These are phyloP conservation scores for Neurospora intermedia DNA, from an alignment of 495 filamentous ascomycete species.

Conservation along the genomic window DNA sequence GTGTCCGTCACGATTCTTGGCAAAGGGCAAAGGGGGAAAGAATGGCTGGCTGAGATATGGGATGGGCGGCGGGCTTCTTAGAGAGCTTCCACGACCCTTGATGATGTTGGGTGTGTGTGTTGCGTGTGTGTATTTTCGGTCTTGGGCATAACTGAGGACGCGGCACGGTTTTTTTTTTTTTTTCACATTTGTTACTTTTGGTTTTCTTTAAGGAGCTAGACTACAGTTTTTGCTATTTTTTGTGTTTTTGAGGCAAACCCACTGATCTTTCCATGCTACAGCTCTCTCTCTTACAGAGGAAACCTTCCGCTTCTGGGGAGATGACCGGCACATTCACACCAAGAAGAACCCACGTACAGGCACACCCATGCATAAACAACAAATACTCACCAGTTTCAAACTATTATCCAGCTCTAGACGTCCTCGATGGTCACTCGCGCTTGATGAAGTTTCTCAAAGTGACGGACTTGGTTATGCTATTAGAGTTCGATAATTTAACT, in stretches of 20 bases:
- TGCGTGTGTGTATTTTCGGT: slow-evolving; percentile 20
- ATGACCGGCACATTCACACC: background rate
- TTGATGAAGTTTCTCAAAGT: background rate
- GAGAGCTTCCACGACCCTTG: background rate
- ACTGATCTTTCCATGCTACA: background rate
- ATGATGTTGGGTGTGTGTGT: background rate
- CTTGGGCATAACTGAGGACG: slow-evolving; percentile 22
- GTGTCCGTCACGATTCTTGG: background rate
- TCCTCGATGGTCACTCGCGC: background rate
- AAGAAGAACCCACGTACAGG: background rate
- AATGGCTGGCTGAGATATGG: slow-evolving; percentile 2
- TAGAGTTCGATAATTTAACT: background rate
- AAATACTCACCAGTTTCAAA: background rate
- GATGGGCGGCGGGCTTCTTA: slow-evolving; percentile 7
- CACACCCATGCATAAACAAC: background rate
- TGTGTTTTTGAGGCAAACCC: background rate
- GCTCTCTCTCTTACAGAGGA: background rate
- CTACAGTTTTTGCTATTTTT: background rate
- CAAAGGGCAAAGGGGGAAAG: background rate
- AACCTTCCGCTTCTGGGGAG: background rate
- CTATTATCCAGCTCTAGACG: background rate
- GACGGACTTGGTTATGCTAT: background rate
- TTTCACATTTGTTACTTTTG: background rate
- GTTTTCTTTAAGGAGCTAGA: background rate
- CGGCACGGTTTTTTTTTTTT: slow-evolving; percentile 5